Conservation (phyloP, 2,329 filamentous ascomycete species). For the Colletotrichum sp. region DNA sequence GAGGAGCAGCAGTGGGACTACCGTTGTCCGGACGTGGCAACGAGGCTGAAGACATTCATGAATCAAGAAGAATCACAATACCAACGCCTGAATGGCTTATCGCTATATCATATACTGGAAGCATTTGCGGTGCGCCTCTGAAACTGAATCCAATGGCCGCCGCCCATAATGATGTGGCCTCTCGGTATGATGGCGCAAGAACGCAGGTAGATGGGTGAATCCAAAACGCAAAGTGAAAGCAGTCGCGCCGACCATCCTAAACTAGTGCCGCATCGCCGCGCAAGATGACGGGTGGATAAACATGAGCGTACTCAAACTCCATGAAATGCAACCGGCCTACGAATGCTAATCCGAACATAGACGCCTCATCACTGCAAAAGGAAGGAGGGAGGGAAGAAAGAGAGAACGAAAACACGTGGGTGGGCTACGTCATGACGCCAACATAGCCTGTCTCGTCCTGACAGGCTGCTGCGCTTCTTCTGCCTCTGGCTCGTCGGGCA, state of each 20-base stretch:
- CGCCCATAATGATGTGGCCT: background rate
- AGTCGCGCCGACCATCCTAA: background rate
- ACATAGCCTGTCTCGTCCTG: slow-evolving; percentile 36
- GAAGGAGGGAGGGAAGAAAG: background rate
- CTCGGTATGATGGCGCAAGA: background rate
- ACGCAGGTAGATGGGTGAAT: background rate
- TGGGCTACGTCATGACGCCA: slow-evolving; percentile 33
- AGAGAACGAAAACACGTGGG: background rate
- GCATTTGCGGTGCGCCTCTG: background rate
- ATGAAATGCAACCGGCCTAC: background rate
- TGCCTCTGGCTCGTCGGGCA: slow-evolving; percentile 21
- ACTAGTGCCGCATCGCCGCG: background rate
- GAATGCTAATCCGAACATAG: background rate
- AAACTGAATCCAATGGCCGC: background rate
- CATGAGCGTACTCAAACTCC: background rate
- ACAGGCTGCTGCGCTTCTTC: slow-evolving; percentile 13
- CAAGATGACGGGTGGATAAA: background rate
- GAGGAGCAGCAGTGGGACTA: background rate
- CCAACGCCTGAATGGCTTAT: background rate
- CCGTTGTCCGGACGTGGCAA: background rate
- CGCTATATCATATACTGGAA: background rate
- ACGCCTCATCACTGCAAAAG: background rate
- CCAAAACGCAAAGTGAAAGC: background rate
- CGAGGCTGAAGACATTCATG: background rate
- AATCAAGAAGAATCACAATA: background rate